Evolutionary conservation across 2,329 filamentous ascomycete genomes (phyloP), one percentile per base, ranked within the genome.

Genomic region (Pseudocercospora musae): DNA sequence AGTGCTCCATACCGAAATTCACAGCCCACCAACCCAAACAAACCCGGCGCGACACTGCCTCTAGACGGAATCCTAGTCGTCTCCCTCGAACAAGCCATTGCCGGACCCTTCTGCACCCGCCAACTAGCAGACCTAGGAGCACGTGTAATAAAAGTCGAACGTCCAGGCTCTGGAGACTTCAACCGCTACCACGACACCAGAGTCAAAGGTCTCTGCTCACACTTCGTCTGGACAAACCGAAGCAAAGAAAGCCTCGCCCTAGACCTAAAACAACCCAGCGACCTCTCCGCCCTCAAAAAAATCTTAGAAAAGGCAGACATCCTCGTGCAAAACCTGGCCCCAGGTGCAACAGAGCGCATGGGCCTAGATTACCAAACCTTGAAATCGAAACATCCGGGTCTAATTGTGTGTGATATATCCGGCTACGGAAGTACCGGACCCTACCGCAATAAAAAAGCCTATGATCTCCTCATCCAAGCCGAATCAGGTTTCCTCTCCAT

Each of bases 381-480:
- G 1, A 85, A 83, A 59, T 83, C 86, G 65, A 87, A 96, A 74
- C 96, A 97, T 73, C 92, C 93, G 0, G 79, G 82, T 4, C 81
- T 99, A 44, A 90, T 98, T 68, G 98, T 98, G 73, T 92, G 93
- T 23, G 96, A 92, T 68, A 96, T 99, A 69, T 97, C 93, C 0
- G 95, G 95, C 0, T 98, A 97, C 73, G 95, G 95, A 2, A 94
- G 97, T 74, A 96, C 90, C 1, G 95, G 95, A 0, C 94, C 95
- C 0, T 97, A 96, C 77, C 85, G 88, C 1, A 84, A 87, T 67
- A 85, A 95, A n/a, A 92, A 95, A 9, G 95, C 95, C 2, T 99
- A 98, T 80, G 95, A 99, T 77, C 94, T 98, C 69, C 97, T 99
- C 91, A 93, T 99, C 15, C 95, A 98, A 80, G 93, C 94, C 58